These are phyloP conservation scores for Pseudognaphalium luteoalbum DNA, from an alignment of 129 eudicot genomes.

Conservation along the genomic window DNA sequence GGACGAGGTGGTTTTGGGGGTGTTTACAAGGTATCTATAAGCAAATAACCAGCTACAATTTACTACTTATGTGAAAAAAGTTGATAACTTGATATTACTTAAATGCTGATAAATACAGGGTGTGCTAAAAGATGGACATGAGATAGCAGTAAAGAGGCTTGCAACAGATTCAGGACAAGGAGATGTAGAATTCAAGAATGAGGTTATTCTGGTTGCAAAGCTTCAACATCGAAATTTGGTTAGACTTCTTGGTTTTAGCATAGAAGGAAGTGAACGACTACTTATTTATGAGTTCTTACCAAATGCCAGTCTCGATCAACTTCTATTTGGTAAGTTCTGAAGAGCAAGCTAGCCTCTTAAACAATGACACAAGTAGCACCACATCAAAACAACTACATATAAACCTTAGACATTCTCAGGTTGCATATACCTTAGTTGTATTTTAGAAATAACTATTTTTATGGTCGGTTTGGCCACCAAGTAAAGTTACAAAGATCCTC, in stretches of 20 bases:
- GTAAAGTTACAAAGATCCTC: no score
- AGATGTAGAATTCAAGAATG: background rate
- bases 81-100: background rate
- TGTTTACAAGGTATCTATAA: background rate
- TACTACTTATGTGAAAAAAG: background rate
- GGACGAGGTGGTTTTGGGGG: slow-evolving; percentile 1
- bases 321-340: background rate
- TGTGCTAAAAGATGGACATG: background rate
- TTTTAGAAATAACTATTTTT: no score
- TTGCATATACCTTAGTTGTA: no score
- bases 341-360: background rate
- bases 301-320: background rate
- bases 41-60: background rate
- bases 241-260: background rate
- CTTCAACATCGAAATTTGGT: slow-evolving; percentile 4
- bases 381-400: background rate
- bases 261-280: background rate
- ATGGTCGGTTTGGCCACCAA: no score
- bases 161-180: background rate
- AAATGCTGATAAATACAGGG: background rate
- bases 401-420: background rate
- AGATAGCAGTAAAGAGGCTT: background rate
- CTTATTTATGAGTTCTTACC: background rate
- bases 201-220: background rate
- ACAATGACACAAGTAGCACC: background rate